Evolutionary conservation across 306 rosid genomes (phyloP).

Genomic region (Cercis canadensis): DNA sequence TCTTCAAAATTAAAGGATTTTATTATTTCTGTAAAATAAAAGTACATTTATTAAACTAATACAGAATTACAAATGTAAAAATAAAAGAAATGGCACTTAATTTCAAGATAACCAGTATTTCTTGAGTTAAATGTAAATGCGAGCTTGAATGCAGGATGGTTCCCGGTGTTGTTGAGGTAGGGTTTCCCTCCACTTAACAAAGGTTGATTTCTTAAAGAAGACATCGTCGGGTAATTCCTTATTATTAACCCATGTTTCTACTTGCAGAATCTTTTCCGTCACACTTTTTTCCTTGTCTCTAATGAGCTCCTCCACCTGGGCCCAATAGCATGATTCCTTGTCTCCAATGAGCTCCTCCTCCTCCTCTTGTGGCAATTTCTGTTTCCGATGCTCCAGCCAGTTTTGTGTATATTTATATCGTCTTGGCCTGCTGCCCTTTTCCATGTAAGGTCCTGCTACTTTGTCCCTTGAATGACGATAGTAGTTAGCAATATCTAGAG

Average conservation of each 20-base stretch:
- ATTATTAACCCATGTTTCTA: constrained; percentile 24
- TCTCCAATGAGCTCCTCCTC: constrained; percentile 48
- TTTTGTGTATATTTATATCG: constrained; percentile 45
- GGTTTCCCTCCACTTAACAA: constrained; percentile 42
- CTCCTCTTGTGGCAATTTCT: background rate
- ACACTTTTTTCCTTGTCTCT: no score
- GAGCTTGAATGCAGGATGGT: constrained; percentile 1
- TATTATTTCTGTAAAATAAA: no score
- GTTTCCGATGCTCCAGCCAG: constrained; percentile 45
- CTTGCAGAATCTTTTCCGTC: background rate
- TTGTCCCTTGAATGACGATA: constrained; percentile 50
- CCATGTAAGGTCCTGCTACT: constrained; percentile 44
- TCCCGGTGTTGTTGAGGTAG: constrained; percentile 31
- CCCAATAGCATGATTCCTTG: constrained; percentile 53
- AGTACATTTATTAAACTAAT: no score
- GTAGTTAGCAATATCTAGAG: constrained; percentile 60
- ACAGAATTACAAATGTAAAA: no score
- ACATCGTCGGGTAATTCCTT: constrained; percentile 25
- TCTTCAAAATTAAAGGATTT: no score
- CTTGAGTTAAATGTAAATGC: no score
- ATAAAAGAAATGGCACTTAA: no score
- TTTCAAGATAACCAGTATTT: background rate
- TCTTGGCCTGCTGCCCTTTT: constrained; percentile 45
- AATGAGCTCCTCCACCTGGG: constrained; percentile 54
- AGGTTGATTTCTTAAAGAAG: constrained; percentile 40